phyloP scores from a whole-genome alignment of 2,329 filamentous ascomycete genomes.

The Coleophoma eucalyptorum region DNA sequence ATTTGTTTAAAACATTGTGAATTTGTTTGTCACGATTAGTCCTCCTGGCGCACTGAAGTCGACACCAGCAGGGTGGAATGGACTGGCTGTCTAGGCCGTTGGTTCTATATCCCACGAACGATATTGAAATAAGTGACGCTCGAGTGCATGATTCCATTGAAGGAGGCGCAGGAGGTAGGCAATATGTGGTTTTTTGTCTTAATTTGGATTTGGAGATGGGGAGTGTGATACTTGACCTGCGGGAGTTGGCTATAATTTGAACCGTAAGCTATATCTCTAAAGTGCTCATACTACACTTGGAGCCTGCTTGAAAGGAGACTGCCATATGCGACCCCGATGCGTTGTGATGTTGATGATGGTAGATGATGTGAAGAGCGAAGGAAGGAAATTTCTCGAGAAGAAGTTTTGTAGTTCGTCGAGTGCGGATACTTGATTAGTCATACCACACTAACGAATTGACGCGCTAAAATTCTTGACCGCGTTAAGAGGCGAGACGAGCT shows the following conservation, averaged over 20 bases:
- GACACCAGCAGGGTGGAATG: conserved; percentile 32
- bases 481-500: neutral
- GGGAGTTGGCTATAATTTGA: too few relatives aligned
- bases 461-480: neutral
- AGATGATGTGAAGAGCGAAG: conserved; percentile 2
- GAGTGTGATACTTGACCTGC: neutral
- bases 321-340: neutral
- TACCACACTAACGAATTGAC: neutral
- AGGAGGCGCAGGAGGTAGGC: conserved; percentile 30
- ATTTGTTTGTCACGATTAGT: conserved; percentile 32
- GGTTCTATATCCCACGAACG: conserved; percentile 32
- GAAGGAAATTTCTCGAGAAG: conserved; percentile 1
- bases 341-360: neutral
- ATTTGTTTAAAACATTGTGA: too few relatives aligned
- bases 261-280: too few relatives aligned
- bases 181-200: conserved; percentile 28
- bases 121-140: conserved; percentile 32
- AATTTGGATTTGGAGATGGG: neutral
- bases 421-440: neutral
- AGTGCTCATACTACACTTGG: too few relatives aligned
- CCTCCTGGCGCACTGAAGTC: conserved; percentile 30
- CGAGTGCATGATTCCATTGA: conserved; percentile 22
- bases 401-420: neutral
- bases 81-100: conserved; percentile 33
- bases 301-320: too few relatives aligned